Evolutionary conservation across 1,284 basidiomycete genomes (phyloP), one percentile per base, ranked within the genome.

Genomic region (Tilletia indica): DNA sequence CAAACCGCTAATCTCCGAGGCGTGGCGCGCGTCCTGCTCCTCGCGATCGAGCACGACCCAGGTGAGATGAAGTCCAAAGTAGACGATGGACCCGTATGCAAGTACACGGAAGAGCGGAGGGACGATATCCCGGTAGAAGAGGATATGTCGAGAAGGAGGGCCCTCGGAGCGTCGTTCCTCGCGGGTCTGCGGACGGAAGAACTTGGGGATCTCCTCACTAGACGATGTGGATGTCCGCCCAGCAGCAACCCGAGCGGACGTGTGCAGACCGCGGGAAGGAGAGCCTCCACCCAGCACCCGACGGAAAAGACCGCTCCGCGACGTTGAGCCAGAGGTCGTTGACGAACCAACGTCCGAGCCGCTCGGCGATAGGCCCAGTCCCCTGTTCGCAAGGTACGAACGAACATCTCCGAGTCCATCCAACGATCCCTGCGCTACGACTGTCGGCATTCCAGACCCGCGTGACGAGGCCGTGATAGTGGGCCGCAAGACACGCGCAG

Each of bases 401-500:
- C 82, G 73, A 61, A 83, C 74, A 58, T 83, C 80, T 31, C 75
- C 78, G 34, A 83, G 39, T 0, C 78, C 77, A 21, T 81, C 78
- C 6, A 82, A 61, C 34, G 78, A 70, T 12, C 81, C 82, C 72
- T 82, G 80, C 9, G 77, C 80, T 2, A 83, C 82, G 2, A 83
- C 79, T 0, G 81, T 82, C 8, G 79, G 74, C 68, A 79, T 77
- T 0, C 78, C 77, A 45, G 71, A 74, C 12, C 78, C 78, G 0
- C 61, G 31, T 0, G 61, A 39, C 61, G 31, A 56, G 68, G 25
- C 76, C 71, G 56, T 69, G 49, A 31, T 74, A 63, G 47, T 68
- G 31, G 80, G 77, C 66, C 77, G 88, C 77, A 93, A 91, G 70
- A 95, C 86, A 67, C 91, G 88, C 45, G 86, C 86, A 2, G 93